Evolutionary conservation across 495 filamentous ascomycete genomes (phyloP).

Genomic region (Hypoxylon subgilvum): DNA sequence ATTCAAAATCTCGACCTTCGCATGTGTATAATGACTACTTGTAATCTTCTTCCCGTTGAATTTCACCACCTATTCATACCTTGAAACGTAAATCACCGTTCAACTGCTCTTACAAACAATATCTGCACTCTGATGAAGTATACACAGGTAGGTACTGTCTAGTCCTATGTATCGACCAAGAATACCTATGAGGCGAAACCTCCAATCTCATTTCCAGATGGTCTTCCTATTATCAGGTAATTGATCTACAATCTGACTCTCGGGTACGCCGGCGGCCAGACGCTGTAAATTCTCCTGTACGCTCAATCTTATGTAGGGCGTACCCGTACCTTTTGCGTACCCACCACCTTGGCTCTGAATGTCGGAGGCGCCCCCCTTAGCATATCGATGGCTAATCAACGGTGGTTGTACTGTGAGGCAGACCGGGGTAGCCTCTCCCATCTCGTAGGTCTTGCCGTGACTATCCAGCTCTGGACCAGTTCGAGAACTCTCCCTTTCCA

Average conservation of each 20-base stretch:
- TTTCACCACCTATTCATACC: too few species aligned
- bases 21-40: too few species aligned
- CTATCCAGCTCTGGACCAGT: background rate
- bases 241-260: constrained; percentile 45
- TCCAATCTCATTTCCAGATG: constrained; percentile 20
- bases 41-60: too few species aligned
- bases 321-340: constrained; percentile 47
- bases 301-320: constrained; percentile 54
- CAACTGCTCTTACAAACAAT: too few species aligned
- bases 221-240: constrained; percentile 45
- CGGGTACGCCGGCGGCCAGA: constrained; percentile 38
- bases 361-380: constrained; percentile 47
- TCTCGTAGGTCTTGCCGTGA: background rate
- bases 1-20: too few species aligned
- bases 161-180: too few species aligned
- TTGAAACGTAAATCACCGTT: too few species aligned
- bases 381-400: constrained; percentile 54
- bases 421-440: constrained; percentile 19
- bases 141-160: too few species aligned
- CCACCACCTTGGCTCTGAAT: constrained; percentile 54
- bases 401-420: constrained; percentile 57
- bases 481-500: background rate
- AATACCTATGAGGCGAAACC: too few species aligned
- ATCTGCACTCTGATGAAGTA: too few species aligned
- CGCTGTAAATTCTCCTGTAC: constrained; percentile 51